Evolutionary conservation across 2,329 filamentous ascomycete species (phyloP).

Genomic region (Macrophomina phaseolina): DNA sequence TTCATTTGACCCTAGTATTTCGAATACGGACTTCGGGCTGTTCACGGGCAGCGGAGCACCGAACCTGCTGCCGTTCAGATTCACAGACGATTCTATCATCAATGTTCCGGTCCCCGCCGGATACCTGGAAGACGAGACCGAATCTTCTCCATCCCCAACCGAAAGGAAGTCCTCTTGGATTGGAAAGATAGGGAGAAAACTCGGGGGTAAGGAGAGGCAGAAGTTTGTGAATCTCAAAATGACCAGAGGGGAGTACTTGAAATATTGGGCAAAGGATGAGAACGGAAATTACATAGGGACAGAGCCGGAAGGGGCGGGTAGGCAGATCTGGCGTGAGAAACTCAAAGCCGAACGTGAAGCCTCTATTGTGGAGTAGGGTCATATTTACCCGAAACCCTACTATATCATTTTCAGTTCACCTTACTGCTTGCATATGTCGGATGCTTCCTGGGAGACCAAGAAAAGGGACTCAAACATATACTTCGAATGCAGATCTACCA

Average conservation of each 20-base stretch:
- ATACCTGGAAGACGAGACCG: neutral
- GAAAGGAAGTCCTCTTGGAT: neutral
- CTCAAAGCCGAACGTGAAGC: neutral
- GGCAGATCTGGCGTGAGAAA: neutral
- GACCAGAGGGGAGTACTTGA: conserved; percentile 11
- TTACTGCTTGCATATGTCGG: too few relatives aligned
- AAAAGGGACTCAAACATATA: too few relatives aligned
- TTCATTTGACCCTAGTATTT: neutral
- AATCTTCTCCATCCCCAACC: neutral
- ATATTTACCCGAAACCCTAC: too few relatives aligned
- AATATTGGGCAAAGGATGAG: conserved; percentile 19
- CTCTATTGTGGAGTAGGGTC: too few relatives aligned
- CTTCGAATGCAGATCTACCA: too few relatives aligned
- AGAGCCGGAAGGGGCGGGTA: neutral
- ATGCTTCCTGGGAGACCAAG: too few relatives aligned
- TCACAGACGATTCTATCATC: conserved; percentile 7
- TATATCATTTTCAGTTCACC: too few relatives aligned
- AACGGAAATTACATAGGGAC: conserved; percentile 20
- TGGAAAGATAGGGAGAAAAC: neutral
- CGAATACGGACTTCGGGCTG: neutral
- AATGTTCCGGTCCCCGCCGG: neutral
- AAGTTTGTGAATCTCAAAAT: neutral
- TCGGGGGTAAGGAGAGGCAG: neutral
- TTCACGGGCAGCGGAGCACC: neutral
- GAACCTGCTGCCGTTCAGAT: neutral